phyloP scores from a whole-genome alignment of 805 yeast species.

The Komagataella populi region DNA sequence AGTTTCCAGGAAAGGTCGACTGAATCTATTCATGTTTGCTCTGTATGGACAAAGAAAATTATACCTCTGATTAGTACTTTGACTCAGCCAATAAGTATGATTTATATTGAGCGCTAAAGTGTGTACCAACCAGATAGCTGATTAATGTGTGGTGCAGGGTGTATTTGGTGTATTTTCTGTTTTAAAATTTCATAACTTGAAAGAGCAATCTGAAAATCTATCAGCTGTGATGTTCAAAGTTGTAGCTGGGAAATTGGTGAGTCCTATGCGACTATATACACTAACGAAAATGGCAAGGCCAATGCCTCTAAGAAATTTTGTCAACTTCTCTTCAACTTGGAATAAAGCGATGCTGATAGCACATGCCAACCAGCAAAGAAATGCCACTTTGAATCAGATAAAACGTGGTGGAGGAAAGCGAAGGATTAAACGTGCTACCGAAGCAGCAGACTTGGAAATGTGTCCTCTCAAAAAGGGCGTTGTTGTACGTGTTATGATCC shows the following conservation, averaged over 20 bases:
- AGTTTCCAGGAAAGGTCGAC: neutral
- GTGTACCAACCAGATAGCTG: neutral
- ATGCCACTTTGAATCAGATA: slow-evolving; percentile 69
- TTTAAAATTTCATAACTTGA: too few relatives aligned
- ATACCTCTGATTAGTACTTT: neutral
- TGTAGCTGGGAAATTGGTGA: neutral
- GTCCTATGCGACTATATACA: neutral
- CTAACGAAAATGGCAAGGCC: neutral
- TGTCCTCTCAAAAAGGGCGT: slow-evolving; percentile 90
- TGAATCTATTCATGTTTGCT: neutral
- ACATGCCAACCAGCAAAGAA: slow-evolving; percentile 23
- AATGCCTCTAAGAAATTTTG: neutral
- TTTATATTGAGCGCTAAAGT: neutral
- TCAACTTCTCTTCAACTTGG: neutral
- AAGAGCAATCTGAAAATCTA: too few relatives aligned
- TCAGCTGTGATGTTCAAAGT: neutral
- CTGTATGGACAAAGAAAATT: neutral
- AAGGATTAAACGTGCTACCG: slow-evolving; percentile 25
- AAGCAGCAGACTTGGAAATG: slow-evolving; percentile 72
- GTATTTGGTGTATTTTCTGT: neutral
- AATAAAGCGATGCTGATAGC: neutral
- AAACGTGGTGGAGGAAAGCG: slow-evolving; percentile 45
- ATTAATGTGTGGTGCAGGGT: neutral
- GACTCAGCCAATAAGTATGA: neutral
- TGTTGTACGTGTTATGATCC: slow-evolving; percentile 82